phyloP scores from a whole-genome alignment of 352 stramenopile genomes.

The Phytophthora brassicae region DNA sequence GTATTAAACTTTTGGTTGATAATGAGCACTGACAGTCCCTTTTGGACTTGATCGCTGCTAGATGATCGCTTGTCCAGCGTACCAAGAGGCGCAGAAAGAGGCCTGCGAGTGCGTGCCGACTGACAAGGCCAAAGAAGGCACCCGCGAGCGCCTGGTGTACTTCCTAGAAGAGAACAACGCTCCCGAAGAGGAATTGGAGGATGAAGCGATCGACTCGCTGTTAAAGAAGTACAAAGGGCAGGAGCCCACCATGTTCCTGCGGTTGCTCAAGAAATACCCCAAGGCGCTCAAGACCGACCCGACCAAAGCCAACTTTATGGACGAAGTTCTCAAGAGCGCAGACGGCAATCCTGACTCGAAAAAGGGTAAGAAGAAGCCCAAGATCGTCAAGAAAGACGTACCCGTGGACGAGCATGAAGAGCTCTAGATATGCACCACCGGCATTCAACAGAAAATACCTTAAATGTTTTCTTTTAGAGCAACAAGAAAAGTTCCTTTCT shows the following conservation, averaged over 20 bases:
- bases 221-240: constrained; percentile 69
- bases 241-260: constrained; percentile 63
- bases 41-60: constrained; percentile 15
- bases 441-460: not conserved
- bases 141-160: constrained; percentile 52
- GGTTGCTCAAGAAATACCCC: constrained; percentile 61
- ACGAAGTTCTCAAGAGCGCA: constrained; percentile 41
- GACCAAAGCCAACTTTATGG: constrained; percentile 58
- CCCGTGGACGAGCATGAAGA: constrained; percentile 40
- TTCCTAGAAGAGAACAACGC: constrained; percentile 56
- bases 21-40: not conserved
- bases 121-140: constrained; percentile 26
- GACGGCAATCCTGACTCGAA: constrained; percentile 9
- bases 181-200: constrained; percentile 35
- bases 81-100: constrained; percentile 63
- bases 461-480: constrained; percentile 1
- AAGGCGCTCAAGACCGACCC: constrained; percentile 51
- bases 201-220: constrained; percentile 47
- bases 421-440: constrained; percentile 16
- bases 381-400: constrained; percentile 18
- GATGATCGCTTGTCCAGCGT: constrained; percentile 72
- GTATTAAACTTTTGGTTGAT: not conserved
- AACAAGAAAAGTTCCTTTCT: not conserved
- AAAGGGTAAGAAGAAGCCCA: constrained; percentile 24
- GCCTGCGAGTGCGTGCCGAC: constrained; percentile 63